Percentiles rank a stretch among this genome's conserved stretches.
phyloP scores from a whole-genome alignment of 306 rosid species.

The Castanopsis chinensis region DNA sequence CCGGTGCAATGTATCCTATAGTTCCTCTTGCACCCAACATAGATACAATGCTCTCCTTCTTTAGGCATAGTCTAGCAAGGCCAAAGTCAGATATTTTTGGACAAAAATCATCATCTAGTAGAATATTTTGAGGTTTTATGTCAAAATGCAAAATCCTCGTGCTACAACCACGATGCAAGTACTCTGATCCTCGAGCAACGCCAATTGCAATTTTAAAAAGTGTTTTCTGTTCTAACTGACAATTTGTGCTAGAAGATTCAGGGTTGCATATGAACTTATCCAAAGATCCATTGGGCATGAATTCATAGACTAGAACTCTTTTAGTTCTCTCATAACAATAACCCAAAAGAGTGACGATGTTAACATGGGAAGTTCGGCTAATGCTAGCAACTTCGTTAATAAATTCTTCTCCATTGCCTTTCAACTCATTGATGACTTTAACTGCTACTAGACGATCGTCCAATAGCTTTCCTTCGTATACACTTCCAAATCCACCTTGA shows the following conservation, averaged over 20 bases:
- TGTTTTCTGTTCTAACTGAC: slow-evolving; percentile 13
- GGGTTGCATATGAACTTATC: slow-evolving; percentile 26
- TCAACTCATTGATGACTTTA: slow-evolving; percentile 25
- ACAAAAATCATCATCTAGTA: background rate
- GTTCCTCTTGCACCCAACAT: background rate
- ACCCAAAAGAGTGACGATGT: too few relatives aligned
- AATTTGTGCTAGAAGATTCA: background rate
- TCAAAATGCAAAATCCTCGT: slow-evolving; percentile 20
- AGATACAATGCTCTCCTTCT: slow-evolving; percentile 27
- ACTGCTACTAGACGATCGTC: slow-evolving; percentile 37
- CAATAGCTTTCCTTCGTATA: slow-evolving; percentile 30
- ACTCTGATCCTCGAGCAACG: slow-evolving; percentile 38
- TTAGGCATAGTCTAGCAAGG: too few relatives aligned
- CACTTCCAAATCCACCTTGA: slow-evolving; percentile 42
- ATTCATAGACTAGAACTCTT: too few relatives aligned
- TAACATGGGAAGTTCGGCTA: too few relatives aligned
- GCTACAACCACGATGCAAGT: slow-evolving; percentile 13
- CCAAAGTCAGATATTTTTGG: slow-evolving; percentile 35
- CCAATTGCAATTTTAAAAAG: slow-evolving; percentile 21
- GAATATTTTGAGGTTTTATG: too few relatives aligned
- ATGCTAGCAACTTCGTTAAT: too few relatives aligned
- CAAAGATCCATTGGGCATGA: slow-evolving; percentile 30
- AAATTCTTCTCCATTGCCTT: too few relatives aligned
- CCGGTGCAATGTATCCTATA: too few relatives aligned
- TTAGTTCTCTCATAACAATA: too few relatives aligned